Conservation (phyloP, 305 asterid species). For the Solanum aculeatissimum region DNA sequence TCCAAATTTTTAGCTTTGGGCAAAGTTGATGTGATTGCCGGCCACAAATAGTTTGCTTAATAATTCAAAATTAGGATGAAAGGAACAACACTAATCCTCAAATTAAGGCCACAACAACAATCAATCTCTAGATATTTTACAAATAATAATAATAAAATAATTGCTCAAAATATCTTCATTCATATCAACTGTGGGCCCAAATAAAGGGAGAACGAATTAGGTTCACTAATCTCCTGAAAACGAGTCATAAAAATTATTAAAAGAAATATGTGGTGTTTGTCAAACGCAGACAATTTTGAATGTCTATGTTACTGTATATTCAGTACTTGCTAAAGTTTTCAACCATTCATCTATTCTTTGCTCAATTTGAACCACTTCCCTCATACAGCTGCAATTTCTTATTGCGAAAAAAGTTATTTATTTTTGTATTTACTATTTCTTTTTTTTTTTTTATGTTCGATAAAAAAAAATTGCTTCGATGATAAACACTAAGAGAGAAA, state of each 20-base stretch:
- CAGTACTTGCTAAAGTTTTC: not conserved
- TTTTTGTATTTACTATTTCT: not conserved
- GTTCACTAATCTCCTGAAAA: conserved; percentile 1
- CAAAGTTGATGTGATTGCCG: conserved; percentile 9
- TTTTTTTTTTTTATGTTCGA: no score
- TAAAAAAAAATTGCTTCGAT: no score
- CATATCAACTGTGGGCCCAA: not conserved
- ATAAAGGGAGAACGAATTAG: not conserved
- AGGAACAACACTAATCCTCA: not conserved
- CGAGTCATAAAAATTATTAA: not conserved
- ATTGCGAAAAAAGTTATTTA: not conserved
- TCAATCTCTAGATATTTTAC: conserved; percentile 8
- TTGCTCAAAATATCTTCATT: conserved; percentile 5
- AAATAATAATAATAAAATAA: not conserved
- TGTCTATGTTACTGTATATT: not conserved
- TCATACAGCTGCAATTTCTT: not conserved
- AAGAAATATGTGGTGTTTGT: conserved; percentile 1
- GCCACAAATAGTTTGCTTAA: conserved; percentile 8
- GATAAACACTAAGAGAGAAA: no score
- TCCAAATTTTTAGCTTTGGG: not conserved
- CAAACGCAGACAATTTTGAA: conserved; percentile 2
- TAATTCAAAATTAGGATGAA: not conserved
- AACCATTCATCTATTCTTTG: not conserved
- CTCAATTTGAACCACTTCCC: conserved; percentile 3
- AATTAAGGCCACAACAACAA: not conserved